Evolutionary conservation across 2,329 filamentous ascomycete species (phyloP).

Genomic region (Apiospora arundinis): DNA sequence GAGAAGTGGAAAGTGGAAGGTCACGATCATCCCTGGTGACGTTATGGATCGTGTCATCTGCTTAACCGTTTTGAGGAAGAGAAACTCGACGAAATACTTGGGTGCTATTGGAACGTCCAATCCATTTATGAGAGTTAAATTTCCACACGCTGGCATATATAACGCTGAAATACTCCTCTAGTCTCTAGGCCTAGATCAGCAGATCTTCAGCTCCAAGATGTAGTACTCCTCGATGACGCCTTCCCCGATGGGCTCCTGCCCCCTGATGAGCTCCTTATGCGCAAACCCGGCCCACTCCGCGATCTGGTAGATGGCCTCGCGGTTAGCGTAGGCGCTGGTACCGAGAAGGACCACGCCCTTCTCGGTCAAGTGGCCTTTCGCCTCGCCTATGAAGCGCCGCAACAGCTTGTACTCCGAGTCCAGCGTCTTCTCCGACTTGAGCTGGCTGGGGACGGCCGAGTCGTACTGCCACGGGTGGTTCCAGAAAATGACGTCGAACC

Average conservation of each 20-base stretch:
- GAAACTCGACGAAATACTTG: too few relatives aligned
- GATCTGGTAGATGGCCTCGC: slow-evolving; percentile 5
- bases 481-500: slow-evolving; percentile 16
- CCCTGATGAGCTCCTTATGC: background rate
- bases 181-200: too few relatives aligned
- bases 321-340: slow-evolving; percentile 16
- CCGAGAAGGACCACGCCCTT: slow-evolving; percentile 11
- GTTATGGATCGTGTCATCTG: too few relatives aligned
- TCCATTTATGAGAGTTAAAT: too few relatives aligned
- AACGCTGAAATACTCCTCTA: too few relatives aligned
- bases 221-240: slow-evolving; percentile 8
- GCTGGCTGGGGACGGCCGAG: background rate
- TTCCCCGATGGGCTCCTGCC: slow-evolving; percentile 10
- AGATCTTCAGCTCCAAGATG: background rate
- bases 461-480: slow-evolving; percentile 17
- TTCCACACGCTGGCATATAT: too few relatives aligned
- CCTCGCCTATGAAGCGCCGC: slow-evolving; percentile 8
- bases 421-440: slow-evolving; percentile 7
- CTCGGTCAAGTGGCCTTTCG: background rate
- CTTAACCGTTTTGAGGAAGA: too few relatives aligned
- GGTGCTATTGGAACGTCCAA: too few relatives aligned
- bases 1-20: too few relatives aligned
- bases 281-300: background rate
- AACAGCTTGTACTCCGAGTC: slow-evolving; percentile 12
- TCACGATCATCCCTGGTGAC: too few relatives aligned